A percentile compares a stretch with the other conserved stretches of the same genome.
Conservation (phyloP, 139 green algal genomes). For the Micractinium conductrix region DNA sequence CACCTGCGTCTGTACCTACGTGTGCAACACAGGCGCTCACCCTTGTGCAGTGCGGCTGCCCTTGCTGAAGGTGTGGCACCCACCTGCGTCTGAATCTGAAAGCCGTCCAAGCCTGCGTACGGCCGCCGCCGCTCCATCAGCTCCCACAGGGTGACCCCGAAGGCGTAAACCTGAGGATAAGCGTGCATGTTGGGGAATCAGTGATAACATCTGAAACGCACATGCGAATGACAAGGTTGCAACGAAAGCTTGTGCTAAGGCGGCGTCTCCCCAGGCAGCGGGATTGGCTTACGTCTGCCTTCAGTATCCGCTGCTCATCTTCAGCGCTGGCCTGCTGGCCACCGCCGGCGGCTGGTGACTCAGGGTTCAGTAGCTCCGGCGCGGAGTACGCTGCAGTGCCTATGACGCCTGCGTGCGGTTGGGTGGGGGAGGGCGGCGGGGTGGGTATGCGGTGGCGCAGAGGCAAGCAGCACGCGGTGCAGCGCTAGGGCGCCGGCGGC, state of each 20-base stretch:
- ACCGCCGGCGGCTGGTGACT: conserved; percentile 1
- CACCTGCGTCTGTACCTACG: too few species aligned
- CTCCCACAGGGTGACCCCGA: conserved; percentile 50
- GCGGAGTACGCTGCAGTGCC: conserved; percentile 53
- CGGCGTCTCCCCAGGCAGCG: not conserved
- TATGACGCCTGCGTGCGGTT: conserved; percentile 36
- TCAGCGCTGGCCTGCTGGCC: not conserved
- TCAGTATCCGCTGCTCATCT: conserved; percentile 32
- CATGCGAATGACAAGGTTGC: not conserved
- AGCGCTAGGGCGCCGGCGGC: not conserved
- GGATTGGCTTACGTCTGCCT: conserved; percentile 46
- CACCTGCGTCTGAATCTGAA: conserved; percentile 53
- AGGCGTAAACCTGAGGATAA: conserved; percentile 35
- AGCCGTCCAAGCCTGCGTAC: conserved; percentile 50
- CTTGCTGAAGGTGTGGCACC: too few species aligned
- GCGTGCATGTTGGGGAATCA: too few species aligned
- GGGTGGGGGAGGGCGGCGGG: not conserved
- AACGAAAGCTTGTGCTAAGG: not conserved
- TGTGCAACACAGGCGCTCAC: too few species aligned
- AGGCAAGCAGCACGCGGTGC: too few species aligned
- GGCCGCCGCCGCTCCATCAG: conserved; percentile 54
- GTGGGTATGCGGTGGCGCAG: not conserved
- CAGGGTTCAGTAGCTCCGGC: conserved; percentile 56
- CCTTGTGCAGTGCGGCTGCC: too few species aligned
- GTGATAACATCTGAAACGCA: too few species aligned